These are phyloP conservation scores for Brassica nigra DNA, from an alignment of 345 rosid genomes.

Conservation along the genomic window DNA sequence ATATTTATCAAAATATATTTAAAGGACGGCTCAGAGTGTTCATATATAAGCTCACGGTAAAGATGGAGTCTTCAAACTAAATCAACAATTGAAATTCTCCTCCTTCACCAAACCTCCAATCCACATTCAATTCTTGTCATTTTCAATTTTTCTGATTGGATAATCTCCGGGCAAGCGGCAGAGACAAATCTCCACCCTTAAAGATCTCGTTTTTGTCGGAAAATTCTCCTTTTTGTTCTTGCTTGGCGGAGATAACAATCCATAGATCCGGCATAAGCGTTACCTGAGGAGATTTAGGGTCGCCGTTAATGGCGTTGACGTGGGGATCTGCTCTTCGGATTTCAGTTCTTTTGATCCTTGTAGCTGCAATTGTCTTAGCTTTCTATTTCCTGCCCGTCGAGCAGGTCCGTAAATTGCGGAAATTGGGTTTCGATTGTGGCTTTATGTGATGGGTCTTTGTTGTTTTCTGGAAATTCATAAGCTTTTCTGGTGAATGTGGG, in stretches of 20 bases:
- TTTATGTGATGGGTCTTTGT: slow-evolving; percentile 25
- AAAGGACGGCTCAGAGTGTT: background rate
- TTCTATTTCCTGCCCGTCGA: slow-evolving; percentile 90
- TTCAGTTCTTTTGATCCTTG: slow-evolving; percentile 62
- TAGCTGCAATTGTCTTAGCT: slow-evolving; percentile 69
- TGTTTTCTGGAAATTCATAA: slow-evolving; percentile 4
- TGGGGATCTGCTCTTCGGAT: slow-evolving; percentile 78
- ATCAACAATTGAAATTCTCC: slow-evolving; percentile 22
- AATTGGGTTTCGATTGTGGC: slow-evolving; percentile 10
- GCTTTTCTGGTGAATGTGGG: slow-evolving; percentile 3
- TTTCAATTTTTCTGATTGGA: background rate
- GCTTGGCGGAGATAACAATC: background rate
- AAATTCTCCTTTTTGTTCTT: background rate
- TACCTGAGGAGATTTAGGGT: slow-evolving; percentile 15
- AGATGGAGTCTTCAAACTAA: slow-evolving; percentile 33
- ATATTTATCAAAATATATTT: too few relatives aligned
- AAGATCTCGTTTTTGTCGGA: background rate
- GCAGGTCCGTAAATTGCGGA: slow-evolving; percentile 49
- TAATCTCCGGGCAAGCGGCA: slow-evolving; percentile 14
- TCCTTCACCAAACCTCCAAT: slow-evolving; percentile 19
- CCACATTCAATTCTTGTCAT: background rate
- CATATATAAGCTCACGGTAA: slow-evolving; percentile 12
- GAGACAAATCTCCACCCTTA: slow-evolving; percentile 1
- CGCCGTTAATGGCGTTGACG: slow-evolving; percentile 67
- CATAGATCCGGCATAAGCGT: background rate